Conservation (phyloP, 208 protist species). For the Acanthamoeba sp. region DNA sequence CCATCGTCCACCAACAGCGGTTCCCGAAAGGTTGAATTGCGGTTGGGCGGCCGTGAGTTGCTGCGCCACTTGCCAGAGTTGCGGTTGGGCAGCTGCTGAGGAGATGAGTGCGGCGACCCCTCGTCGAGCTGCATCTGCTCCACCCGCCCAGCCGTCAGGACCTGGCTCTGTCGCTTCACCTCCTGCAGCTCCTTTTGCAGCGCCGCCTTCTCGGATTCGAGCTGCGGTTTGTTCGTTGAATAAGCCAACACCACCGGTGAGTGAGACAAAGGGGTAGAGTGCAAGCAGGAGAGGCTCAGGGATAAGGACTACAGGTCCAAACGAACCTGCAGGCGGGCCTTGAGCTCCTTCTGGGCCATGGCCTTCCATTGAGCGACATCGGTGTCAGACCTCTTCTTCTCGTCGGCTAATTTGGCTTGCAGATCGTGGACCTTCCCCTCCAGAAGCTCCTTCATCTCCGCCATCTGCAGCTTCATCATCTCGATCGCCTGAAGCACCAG, state of each 20-base stretch:
- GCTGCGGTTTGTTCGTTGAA: not conserved
- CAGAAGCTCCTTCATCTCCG: slow-evolving; percentile 33
- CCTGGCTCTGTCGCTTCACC: slow-evolving; percentile 20
- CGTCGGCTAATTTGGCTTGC: slow-evolving; percentile 14
- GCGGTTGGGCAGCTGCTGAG: not conserved
- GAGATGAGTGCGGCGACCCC: not conserved
- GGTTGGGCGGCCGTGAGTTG: not conserved
- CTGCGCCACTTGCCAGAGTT: slow-evolving; percentile 17
- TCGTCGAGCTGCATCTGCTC: slow-evolving; percentile 50
- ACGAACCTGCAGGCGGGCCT: slow-evolving; percentile 17
- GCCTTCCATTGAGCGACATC: slow-evolving; percentile 37
- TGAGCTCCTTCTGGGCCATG: slow-evolving; percentile 64
- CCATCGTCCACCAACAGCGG: slow-evolving; percentile 36
- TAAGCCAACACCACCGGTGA: not conserved
- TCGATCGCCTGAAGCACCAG: slow-evolving; percentile 35
- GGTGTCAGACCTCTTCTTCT: slow-evolving; percentile 12
- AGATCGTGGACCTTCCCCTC: slow-evolving; percentile 35
- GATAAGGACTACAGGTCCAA: not conserved
- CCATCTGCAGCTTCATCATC: slow-evolving; percentile 53
- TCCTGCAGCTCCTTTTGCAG: slow-evolving; percentile 48
- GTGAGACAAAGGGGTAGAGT: not conserved
- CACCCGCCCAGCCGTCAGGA: not conserved
- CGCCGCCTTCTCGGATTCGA: slow-evolving; percentile 30
- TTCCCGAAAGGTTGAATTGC: not conserved
- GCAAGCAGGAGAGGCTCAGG: not conserved